Base-by-base conservation (phyloP, 1,139 yeast genomes). In the Yamadazyma atmosphaerica region DNA sequence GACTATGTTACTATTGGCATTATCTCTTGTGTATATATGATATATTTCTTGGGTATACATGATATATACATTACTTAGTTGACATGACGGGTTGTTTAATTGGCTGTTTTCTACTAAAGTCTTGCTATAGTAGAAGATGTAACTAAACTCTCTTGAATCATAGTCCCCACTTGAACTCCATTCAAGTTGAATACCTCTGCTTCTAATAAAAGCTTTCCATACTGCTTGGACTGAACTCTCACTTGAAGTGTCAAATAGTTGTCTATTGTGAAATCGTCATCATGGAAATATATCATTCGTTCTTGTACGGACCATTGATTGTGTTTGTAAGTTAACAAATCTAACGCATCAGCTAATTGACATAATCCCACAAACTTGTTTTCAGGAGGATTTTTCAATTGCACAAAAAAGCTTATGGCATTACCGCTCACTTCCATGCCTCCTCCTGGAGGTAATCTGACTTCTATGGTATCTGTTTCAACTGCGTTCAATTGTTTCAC, bases 271-370 rank as follows among this genome's bases (percentile, higher is more conserved):
- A 78, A 67, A 42, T 74, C 79, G 32, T 66, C 67, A 47, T 72
- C 76, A 50, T 83, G 89, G 63, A 85, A 83, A 56, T 83, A 83
- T 15, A 86, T 72, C 0, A 79, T 63, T 54, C 84, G 89, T 51
- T 83, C 90, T 47, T 85, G 43, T 2, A 43, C 33, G 4, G 30
- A 26, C 13, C 35, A 23, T 2, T 37, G 15, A 10, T 21, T 15
- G n/a, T 28, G 27, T 4, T 35, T 35, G 25, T 41, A 23, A 23
- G 32, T 37, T 28, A 61, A 45, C 28, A 60, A 52, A 23, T 44
- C 49, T 2, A 40, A 13, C 4, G 33, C 35, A 56, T 85, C 94
- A 0, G 86, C 72, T 17, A 83, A 62, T 41, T 77, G 79, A 1
- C 83, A 83, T 38, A 84, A 58, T 0, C 85, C 87, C 17, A 75